Evolutionary conservation across 768 basidiomycete species (phyloP).

Genomic region (Boletus rubroflammeus): DNA sequence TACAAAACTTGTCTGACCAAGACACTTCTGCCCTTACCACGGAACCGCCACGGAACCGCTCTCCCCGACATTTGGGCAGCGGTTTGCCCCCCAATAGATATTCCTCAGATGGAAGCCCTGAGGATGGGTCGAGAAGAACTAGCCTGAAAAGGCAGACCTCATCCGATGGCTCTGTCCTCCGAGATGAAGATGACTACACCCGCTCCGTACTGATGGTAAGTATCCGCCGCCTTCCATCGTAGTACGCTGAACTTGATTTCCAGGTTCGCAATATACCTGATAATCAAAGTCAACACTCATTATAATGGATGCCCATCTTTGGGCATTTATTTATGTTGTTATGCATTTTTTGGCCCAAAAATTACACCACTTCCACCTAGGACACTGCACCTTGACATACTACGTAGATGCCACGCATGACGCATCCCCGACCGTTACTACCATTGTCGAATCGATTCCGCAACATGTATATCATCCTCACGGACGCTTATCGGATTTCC

Average conservation of each 20-base stretch:
- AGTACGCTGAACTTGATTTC: constrained; percentile 11
- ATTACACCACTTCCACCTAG: not conserved
- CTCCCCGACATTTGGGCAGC: constrained; percentile 4
- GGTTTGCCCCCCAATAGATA: constrained; percentile 1
- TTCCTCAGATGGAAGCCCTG: constrained; percentile 26
- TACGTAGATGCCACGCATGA: constrained; percentile 19
- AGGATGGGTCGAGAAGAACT: constrained; percentile 21
- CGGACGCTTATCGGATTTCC: constrained; percentile 12
- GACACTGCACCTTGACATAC: constrained; percentile 3
- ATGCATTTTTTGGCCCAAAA: constrained; percentile 4
- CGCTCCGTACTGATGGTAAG: constrained; percentile 53
- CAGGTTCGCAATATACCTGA: constrained; percentile 59
- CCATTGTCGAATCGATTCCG: constrained; percentile 8
- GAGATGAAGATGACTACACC: constrained; percentile 56
- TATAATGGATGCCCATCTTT: constrained; percentile 8
- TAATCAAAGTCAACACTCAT: constrained; percentile 34
- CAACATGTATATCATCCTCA: constrained; percentile 20
- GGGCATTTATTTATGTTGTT: constrained; percentile 8
- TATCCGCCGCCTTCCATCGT: constrained; percentile 2
- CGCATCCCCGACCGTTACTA: constrained; percentile 6
- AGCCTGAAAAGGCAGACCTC: constrained; percentile 21
- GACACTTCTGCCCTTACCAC: constrained; percentile 6
- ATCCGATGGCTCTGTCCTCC: constrained; percentile 25
- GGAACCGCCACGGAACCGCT: constrained; percentile 32
- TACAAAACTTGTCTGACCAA: constrained; percentile 26